Evolutionary conservation across 2,329 filamentous ascomycete species (phyloP), one percentile per base, ranked within the genome.

Genomic region (Colletotrichum acutatum): DNA sequence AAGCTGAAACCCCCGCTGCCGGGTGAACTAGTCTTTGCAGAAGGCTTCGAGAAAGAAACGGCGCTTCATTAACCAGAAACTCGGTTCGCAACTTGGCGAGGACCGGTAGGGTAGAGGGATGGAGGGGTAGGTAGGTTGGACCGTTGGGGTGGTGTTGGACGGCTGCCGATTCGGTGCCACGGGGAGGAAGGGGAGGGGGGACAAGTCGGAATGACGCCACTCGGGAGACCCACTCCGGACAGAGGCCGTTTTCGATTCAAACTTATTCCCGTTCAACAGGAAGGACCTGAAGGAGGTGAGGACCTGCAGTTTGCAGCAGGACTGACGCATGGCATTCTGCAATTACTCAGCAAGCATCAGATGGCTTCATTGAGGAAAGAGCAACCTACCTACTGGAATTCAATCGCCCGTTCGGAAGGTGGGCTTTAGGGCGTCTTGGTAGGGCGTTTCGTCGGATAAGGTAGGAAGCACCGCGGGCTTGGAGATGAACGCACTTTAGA

Each of bases 201-300:
- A 69, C 52, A 69, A 64, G 28, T 69, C 69, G 66, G 66, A 49
- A 72, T 72, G 66, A 72, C 65, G 70, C 59, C 53, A 64, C 59
- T 54, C 32, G 19, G 58, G 65, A 6, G 37, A 19, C 24, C 28
- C 46, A 24, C 57, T 59, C 58, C 49, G 37, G 46, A 12, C 46
- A 16, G 12, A 32, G 42, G 8, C 14, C 19, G 42, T n/a, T 49
- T 49, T 9, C 16, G 0, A n/a, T 16, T 7, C 37, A 42, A 42
- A 42, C 14, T 42, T 42, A n/a, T 49, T 49, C 19, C 42, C 42
- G 42, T 3, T 7, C 30, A 64, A 32, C 37, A 16, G n/a, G 42
- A 46, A 46, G 42, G 34, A 37, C 12, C 12, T 4, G 28, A 30
- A 30, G 28, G 37, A 42, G 37, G 37, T 34, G 19, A 46, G 19